A percentile compares a stretch with the other conserved stretches of the same genome.
These are phyloP conservation scores for Camelina sativa DNA, from an alignment of 345 rosid species.

Conservation along the genomic window DNA sequence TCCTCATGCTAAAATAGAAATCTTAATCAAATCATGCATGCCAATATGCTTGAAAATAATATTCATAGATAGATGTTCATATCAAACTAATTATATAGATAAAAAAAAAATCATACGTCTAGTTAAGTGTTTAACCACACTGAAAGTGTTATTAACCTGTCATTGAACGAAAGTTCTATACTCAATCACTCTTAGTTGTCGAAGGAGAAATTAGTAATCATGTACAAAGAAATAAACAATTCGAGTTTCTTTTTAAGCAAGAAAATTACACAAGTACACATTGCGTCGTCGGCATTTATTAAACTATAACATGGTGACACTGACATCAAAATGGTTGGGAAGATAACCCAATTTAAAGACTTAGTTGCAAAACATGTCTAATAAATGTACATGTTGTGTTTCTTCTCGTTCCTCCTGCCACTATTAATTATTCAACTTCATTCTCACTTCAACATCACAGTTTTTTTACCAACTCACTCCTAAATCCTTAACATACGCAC, in stretches of 20 bases:
- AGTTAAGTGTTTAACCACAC: neutral
- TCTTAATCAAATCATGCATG: conserved; percentile 1
- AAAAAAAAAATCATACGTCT: neutral
- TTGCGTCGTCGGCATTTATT: conserved; percentile 16
- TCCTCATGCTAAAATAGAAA: neutral
- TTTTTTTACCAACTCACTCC: neutral
- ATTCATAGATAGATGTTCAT: neutral
- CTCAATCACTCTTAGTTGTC: neutral
- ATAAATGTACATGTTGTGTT: conserved; percentile 29
- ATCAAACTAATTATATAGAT: neutral
- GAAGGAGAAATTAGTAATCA: neutral
- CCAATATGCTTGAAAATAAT: neutral
- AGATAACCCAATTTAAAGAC: conserved; percentile 34
- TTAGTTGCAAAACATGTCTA: conserved; percentile 1
- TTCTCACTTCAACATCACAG: conserved; percentile 19
- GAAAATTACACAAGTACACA: neutral
- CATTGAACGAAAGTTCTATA: neutral
- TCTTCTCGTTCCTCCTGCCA: conserved; percentile 1
- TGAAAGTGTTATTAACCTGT: neutral
- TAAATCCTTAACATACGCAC: conserved; percentile 13
- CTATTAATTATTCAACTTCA: conserved; percentile 1
- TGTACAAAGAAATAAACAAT: neutral
- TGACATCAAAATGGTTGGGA: conserved; percentile 40
- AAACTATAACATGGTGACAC: conserved; percentile 13
- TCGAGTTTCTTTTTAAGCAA: neutral